Base-by-base conservation (phyloP, 2,329 filamentous ascomycete genomes). In the Venturia oleaginea region DNA sequence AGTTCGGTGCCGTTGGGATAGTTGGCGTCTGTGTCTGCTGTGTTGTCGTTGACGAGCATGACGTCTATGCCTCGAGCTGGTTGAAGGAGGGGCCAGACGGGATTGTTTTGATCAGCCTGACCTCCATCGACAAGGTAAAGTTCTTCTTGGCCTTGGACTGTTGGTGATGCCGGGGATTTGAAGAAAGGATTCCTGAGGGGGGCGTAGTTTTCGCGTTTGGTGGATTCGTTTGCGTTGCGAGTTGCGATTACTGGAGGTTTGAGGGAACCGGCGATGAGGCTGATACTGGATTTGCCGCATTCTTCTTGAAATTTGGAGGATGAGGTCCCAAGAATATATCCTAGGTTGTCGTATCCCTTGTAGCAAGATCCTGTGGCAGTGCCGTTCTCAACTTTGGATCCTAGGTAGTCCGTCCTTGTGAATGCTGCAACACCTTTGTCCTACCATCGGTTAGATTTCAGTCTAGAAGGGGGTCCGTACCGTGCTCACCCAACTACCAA, bases 41-140 rank as follows among this genome's bases (percentile, higher is more conserved):
- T 83, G 62, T 84, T 85, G 75, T 89, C 86, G 70, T 85, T 79
- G 61, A 85, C 85, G 72, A 88, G 81, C 70, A 89, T 80, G 62
- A 88, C 82, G 71, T 87, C 84, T 66, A 88, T 78, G 65, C 76
- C 72, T 64, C 84, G 81, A 7, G 76, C 68, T 61, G 77, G 75
- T 63, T 82, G 79, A 68, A 83, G 74, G 40, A 84, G 76, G 0
- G 81, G 81, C 73, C 77, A 79, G 65, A 83, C 75, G 0, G 81
- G 82, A 66, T 81, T 77, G 72, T 82, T 83, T 68, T 83, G 80
- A 40, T 76, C 72, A 66, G 78, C 76, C 65, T 77, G 54, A 1
- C 81, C 81, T 65, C 81, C 81, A 71, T 84, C 82, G 64, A 79
- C 79, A 37, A 84, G 76, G 43, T 75, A 73, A 54, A 84, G 75